These are phyloP conservation scores for Pistacia atlantica DNA, from an alignment of 345 rosid genomes.

Conservation along the genomic window DNA sequence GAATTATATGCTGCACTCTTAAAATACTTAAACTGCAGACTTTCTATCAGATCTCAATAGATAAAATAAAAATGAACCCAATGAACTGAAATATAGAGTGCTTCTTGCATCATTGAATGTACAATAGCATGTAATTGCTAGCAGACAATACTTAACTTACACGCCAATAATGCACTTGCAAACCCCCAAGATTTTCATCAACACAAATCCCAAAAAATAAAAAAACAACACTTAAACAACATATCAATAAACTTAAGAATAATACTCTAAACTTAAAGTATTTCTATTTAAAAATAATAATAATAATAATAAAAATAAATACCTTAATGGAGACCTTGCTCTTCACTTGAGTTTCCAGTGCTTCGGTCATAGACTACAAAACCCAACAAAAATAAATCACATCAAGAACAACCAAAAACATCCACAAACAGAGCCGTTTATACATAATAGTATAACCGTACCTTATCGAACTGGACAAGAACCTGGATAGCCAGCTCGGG, in stretches of 20 bases:
- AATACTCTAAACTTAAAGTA: background rate
- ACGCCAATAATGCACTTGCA: background rate
- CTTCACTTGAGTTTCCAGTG: constrained; percentile 88
- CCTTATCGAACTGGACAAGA: constrained; percentile 98
- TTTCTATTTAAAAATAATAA: background rate
- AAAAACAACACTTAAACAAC: background rate
- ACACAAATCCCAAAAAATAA: background rate
- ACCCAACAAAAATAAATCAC: background rate
- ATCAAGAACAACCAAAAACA: background rate
- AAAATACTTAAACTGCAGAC: background rate
- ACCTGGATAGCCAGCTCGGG: constrained; percentile 97
- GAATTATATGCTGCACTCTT: background rate
- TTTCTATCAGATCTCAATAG: background rate
- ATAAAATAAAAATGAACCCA: background rate
- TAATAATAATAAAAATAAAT: background rate
- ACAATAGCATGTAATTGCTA: background rate
- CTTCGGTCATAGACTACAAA: constrained; percentile 93
- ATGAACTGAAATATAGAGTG: background rate
- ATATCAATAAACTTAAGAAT: background rate
- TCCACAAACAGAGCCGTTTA: background rate
- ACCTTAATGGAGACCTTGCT: constrained; percentile 92
- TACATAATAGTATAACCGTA: constrained; percentile 15
- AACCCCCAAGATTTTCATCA: background rate
- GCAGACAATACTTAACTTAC: background rate
- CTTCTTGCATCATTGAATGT: background rate